Base-by-base conservation (phyloP, 2,329 filamentous ascomycete species). In the Keithomyces neogunnii region DNA sequence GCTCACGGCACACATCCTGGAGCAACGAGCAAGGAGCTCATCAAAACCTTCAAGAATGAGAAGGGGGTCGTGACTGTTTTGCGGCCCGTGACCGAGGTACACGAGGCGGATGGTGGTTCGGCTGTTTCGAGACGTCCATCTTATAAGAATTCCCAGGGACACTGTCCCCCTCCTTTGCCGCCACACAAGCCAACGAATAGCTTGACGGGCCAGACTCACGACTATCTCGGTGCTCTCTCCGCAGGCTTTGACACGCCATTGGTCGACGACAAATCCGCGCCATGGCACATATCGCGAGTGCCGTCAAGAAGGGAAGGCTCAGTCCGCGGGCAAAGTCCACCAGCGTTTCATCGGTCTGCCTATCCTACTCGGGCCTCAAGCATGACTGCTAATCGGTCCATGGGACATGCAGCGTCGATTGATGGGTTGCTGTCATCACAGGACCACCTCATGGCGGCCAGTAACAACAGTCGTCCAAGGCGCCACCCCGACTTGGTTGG, bases 61-160 rank as follows among this genome's bases (percentile, higher is more conserved):
- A 67, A 69, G 50, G 68, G 68, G 38, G 60, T 66, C 2, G 65
- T 70, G 10, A 69, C 67, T 1, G 66, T 70, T 10, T 55, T 69
- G 36, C 62, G 63, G 10, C 63, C 64, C 1, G 59, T 66, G 13
- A 56, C 58, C 0, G 62, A 67, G 49, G 57, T 54, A 45, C 50
- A 53, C 8, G 58, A 65, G 39, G n/a, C 49, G 4, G 40, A 29
- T 6, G 13, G 35, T 1, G 29, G 36, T 6, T 35, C 53, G 32
- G n/a, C 19, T 2, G n/a, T 29, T 28, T 46, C 13, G 13, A 10
- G 19, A 10, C 48, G 33, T 33, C 13, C 30, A n/a, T 30, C 51
- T 5, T 13, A 44, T n/a, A 28, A 28, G 19, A 51, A 51, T 42
- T 50, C 51, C 10, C 50, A 47, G 6, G 46, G 51, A 29, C 46